Conservation (phyloP, 116 monocot species). For the Phalaenopsis hybrid region DNA sequence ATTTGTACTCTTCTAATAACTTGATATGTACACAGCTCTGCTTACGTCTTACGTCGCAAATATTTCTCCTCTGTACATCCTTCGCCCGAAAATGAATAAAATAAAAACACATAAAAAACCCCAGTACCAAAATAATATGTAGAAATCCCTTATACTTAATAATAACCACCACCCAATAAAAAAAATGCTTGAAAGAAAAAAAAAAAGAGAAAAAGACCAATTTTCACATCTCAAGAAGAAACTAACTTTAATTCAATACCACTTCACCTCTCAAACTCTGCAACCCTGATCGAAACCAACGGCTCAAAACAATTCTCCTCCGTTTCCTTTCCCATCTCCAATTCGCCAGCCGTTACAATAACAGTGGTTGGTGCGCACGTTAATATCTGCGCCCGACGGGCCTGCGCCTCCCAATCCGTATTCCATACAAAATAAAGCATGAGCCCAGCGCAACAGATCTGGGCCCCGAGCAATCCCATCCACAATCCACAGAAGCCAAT, state of each 20-base stretch:
- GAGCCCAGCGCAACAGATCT: conserved; percentile 44
- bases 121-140: neutral
- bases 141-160: neutral
- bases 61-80: neutral
- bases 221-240: neutral
- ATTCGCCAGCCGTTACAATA: neutral
- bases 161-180: neutral
- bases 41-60: too few species aligned
- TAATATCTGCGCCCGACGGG: conserved; percentile 24
- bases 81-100: neutral
- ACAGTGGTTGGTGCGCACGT: conserved; percentile 13
- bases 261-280: conserved; percentile 14
- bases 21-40: too few species aligned
- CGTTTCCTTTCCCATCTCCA: neutral
- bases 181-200: neutral
- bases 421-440: conserved; percentile 40
- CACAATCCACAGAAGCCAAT: conserved; percentile 53
- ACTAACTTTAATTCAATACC: neutral
- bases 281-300: conserved; percentile 25
- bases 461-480: conserved; percentile 45
- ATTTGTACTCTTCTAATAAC: too few species aligned
- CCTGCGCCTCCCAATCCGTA: conserved; percentile 51
- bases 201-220: neutral
- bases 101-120: neutral
- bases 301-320: conserved; percentile 19